Evolutionary conservation across 208 protist species (phyloP).

Genomic region (Acanthamoeba sp.): DNA sequence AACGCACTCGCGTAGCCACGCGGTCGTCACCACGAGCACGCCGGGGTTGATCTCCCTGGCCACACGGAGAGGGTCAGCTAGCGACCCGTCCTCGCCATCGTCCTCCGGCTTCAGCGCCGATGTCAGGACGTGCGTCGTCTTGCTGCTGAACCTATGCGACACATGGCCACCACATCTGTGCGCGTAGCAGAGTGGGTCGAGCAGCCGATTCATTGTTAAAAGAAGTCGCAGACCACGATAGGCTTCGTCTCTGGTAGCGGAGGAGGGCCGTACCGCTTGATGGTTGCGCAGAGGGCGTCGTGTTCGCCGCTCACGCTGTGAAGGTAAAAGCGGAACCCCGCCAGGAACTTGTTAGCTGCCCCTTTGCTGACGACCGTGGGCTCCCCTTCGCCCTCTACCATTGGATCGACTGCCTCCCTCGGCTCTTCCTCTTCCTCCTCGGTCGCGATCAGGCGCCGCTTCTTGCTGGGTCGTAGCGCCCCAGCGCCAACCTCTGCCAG

Average conservation of each 20-base stretch:
- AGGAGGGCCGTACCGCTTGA: neutral
- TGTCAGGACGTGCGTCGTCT: neutral
- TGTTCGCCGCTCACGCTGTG: neutral
- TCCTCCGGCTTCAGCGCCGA: neutral
- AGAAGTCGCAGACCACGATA: no score
- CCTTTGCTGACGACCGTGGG: neutral
- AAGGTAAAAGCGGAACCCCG: neutral
- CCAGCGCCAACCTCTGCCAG: no score
- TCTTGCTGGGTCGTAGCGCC: neutral
- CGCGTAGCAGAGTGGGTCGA: neutral
- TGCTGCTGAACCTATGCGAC: neutral
- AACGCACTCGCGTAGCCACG: neutral
- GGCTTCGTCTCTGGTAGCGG: no score
- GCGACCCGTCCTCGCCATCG: neutral
- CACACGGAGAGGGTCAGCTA: neutral
- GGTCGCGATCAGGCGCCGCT: neutral
- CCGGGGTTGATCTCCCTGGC: slow-evolving; percentile 22
- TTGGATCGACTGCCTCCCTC: neutral
- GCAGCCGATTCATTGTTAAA: no score
- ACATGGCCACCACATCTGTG: neutral
- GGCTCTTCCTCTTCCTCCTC: neutral
- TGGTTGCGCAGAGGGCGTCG: neutral
- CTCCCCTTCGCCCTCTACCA: neutral
- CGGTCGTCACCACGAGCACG: neutral
- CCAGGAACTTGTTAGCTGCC: neutral